Evolutionary conservation across 768 basidiomycete species (phyloP).

Genomic region (Fibroporia radiculosa): DNA sequence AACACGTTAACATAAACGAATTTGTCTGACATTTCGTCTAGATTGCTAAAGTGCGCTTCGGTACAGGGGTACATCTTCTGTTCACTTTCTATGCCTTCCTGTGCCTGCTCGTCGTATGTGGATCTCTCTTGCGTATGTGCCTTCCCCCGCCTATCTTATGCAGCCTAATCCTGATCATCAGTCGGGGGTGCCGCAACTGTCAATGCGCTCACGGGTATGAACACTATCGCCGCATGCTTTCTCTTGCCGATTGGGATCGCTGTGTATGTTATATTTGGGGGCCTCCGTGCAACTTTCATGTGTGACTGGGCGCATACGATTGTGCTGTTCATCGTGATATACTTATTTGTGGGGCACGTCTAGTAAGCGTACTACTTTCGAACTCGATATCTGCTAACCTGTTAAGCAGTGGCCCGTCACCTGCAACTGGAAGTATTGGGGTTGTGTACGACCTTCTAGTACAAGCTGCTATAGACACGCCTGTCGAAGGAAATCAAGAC

Average conservation of each 20-base stretch:
- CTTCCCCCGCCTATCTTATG: constrained; percentile 13
- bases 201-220: constrained; percentile 24
- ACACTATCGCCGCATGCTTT: constrained; percentile 23
- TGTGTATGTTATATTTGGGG: constrained; percentile 24
- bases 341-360: constrained; percentile 19
- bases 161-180: constrained; percentile 19
- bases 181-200: constrained; percentile 22
- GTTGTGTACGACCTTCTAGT: constrained; percentile 40
- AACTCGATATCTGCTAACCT: constrained; percentile 27
- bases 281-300: constrained; percentile 23
- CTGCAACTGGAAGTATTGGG: constrained; percentile 29
- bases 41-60: constrained; percentile 44
- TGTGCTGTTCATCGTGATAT: constrained; percentile 23
- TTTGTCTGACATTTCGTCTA: constrained; percentile 10
- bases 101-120: constrained; percentile 43
- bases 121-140: constrained; percentile 38
- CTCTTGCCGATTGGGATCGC: constrained; percentile 24
- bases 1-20: not conserved
- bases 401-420: constrained; percentile 14
- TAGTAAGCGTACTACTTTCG: constrained; percentile 24
- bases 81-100: constrained; percentile 48
- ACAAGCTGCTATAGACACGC: constrained; percentile 35
- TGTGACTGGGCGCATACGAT: constrained; percentile 23
- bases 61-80: constrained; percentile 37
- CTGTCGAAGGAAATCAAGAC: constrained; percentile 40